A percentile compares a stretch with the other conserved stretches of the same genome.
Evolutionary conservation across 78 protist genomes (phyloP).

Genomic region (Dictyostelium capitatum): DNA sequence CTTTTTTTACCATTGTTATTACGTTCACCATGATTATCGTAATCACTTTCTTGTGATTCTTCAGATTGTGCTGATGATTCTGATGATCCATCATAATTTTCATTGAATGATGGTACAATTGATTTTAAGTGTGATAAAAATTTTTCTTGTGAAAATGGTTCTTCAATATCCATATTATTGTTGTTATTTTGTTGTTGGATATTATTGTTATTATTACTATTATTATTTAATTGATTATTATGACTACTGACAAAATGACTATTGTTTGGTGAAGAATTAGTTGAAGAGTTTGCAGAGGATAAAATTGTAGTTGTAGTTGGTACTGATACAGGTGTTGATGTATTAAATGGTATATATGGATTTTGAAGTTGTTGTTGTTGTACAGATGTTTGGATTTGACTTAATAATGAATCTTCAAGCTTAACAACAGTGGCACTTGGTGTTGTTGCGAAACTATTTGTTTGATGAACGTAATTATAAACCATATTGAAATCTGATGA

Average conservation of each 20-base stretch:
- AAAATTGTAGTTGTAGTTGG: neutral
- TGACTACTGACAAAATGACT: neutral
- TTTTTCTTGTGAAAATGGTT: constrained; percentile 37
- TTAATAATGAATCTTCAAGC: constrained; percentile 1
- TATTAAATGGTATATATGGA: neutral
- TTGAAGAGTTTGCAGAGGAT: neutral
- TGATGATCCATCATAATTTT: neutral
- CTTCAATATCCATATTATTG: constrained; percentile 5
- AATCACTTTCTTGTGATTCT: constrained; percentile 52
- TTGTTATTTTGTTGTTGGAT: neutral
- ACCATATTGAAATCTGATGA: neutral
- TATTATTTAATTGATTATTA: neutral
- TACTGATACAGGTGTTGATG: neutral
- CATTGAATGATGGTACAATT: constrained; percentile 41
- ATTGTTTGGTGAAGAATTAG: neutral
- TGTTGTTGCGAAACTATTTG: no score
- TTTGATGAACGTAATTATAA: constrained; percentile 22
- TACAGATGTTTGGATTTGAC: neutral
- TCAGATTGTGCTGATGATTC: constrained; percentile 22
- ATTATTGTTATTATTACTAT: neutral
- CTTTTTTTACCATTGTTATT: neutral
- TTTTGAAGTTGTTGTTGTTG: neutral
- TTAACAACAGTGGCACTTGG: neutral
- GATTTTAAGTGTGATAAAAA: constrained; percentile 29
- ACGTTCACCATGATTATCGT: neutral